Evolutionary conservation across 1,139 yeast species (phyloP).

Genomic region (Suhomyces bokatorum): DNA sequence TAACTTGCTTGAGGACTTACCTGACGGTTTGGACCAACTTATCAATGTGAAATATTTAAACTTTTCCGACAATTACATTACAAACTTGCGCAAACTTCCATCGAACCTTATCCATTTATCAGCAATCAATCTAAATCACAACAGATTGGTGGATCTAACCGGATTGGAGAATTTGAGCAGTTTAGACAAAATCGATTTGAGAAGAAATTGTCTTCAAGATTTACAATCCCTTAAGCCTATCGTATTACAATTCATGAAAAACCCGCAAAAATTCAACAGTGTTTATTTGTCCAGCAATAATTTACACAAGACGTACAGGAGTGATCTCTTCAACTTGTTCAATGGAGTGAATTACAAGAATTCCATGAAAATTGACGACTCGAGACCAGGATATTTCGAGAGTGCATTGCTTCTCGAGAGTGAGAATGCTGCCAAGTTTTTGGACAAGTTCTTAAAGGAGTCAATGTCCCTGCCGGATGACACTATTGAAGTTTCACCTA

Average conservation of each 20-base stretch:
- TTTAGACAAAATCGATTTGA: slow-evolving; percentile 56
- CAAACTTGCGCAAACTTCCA: slow-evolving; percentile 42
- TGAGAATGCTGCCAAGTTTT: slow-evolving; percentile 44
- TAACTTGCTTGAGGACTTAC: slow-evolving; percentile 51
- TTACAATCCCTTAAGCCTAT: slow-evolving; percentile 37
- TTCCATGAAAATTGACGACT: slow-evolving; percentile 56
- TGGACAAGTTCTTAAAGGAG: slow-evolving; percentile 41
- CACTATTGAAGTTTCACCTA: background rate
- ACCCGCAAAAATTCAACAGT: slow-evolving; percentile 31
- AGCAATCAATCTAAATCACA: slow-evolving; percentile 56
- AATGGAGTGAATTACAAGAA: slow-evolving; percentile 55
- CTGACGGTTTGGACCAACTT: slow-evolving; percentile 53
- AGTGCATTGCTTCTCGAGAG: slow-evolving; percentile 53
- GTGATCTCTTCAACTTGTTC: slow-evolving; percentile 53
- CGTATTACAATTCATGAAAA: slow-evolving; percentile 36
- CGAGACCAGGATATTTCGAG: slow-evolving; percentile 65
- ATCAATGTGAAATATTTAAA: slow-evolving; percentile 54
- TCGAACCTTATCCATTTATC: slow-evolving; percentile 42
- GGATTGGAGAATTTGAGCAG: slow-evolving; percentile 50
- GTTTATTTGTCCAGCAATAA: slow-evolving; percentile 47
- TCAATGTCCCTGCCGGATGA: background rate
- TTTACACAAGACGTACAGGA: slow-evolving; percentile 49
- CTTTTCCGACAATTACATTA: slow-evolving; percentile 54
- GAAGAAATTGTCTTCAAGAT: slow-evolving; percentile 49
- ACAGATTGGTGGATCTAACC: slow-evolving; percentile 44